Percentiles rank a stretch among this genome's conserved stretches.
phyloP scores from a whole-genome alignment of 2,329 filamentous ascomycete species.

The Penicillium aurantiogriseum region DNA sequence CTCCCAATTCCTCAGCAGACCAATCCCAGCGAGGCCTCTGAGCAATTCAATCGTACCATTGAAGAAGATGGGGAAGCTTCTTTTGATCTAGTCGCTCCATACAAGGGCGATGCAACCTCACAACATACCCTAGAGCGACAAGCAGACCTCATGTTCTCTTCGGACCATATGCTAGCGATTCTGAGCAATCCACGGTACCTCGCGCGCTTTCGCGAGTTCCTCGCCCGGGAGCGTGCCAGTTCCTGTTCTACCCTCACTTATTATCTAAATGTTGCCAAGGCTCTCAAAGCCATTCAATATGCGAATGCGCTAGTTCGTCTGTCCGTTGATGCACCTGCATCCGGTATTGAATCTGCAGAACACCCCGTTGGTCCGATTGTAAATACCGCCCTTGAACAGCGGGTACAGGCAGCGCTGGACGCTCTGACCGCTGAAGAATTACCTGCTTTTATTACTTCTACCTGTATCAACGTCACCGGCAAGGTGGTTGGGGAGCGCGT shows the following conservation, averaged over 20 bases:
- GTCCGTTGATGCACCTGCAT: conserved; percentile 52
- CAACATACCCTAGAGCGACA: conserved; percentile 58
- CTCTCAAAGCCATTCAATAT: conserved; percentile 68
- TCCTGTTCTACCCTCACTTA: conserved; percentile 68
- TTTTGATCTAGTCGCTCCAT: conserved; percentile 35
- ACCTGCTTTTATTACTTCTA: conserved; percentile 68
- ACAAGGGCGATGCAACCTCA: conserved; percentile 23
- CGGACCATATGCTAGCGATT: conserved; percentile 63
- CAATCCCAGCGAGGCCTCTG: conserved; percentile 25
- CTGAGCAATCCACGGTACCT: conserved; percentile 63
- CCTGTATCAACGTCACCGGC: conserved; percentile 66
- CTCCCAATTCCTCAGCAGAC: conserved; percentile 27
- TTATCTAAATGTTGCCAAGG: conserved; percentile 70
- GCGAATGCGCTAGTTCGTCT: conserved; percentile 66
- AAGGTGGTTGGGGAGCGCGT: conserved; percentile 66
- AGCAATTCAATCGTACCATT: conserved; percentile 27
- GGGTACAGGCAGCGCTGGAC: conserved; percentile 63
- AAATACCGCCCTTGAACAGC: conserved; percentile 61
- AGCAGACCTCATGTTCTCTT: conserved; percentile 64
- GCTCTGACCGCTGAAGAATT: conserved; percentile 65
- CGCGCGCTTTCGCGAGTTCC: conserved; percentile 65
- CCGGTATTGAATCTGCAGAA: conserved; percentile 57
- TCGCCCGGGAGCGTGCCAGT: conserved; percentile 58
- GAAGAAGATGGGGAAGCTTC: conserved; percentile 28
- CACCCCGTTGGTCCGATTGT: conserved; percentile 51